Evolutionary conservation across 495 filamentous ascomycete genomes (phyloP).

Genomic region (Aspergillus asperescens): DNA sequence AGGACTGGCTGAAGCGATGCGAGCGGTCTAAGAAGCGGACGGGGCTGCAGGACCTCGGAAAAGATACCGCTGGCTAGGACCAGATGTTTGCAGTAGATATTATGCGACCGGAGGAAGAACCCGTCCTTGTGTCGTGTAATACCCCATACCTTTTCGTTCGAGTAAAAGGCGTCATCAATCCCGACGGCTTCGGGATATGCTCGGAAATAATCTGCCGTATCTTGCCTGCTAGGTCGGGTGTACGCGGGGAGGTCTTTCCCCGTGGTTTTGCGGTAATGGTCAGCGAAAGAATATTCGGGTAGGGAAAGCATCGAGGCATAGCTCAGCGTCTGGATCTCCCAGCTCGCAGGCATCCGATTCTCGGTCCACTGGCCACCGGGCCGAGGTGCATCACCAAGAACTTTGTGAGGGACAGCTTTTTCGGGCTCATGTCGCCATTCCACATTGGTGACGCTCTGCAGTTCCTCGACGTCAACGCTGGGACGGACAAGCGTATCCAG

Average conservation of each 20-base stretch:
- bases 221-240: conserved; percentile 52
- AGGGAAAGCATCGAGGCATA: conserved; percentile 64
- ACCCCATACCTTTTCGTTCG: conserved; percentile 35
- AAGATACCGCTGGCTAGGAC: conserved; percentile 63
- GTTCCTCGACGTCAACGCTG: conserved; percentile 55
- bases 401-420: conserved; percentile 52
- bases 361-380: conserved; percentile 64
- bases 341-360: conserved; percentile 48
- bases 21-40: conserved; percentile 43
- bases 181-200: conserved; percentile 51
- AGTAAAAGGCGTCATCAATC: conserved; percentile 49
- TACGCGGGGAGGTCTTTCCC: conserved; percentile 46
- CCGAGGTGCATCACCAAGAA: conserved; percentile 49
- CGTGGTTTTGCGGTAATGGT: conserved; percentile 43
- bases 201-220: conserved; percentile 55
- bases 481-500: conserved; percentile 62
- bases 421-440: conserved; percentile 51
- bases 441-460: conserved; percentile 45
- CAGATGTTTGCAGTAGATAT: conserved; percentile 54
- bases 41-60: conserved; percentile 50
- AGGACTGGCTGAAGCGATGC: conserved; percentile 22
- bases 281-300: conserved; percentile 56
- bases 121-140: conserved; percentile 45
- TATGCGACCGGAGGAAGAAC: conserved; percentile 50
- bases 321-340: conserved; percentile 56